Conservation (phyloP, 2,329 filamentous ascomycete species). For the Xylariaceae sp. region DNA sequence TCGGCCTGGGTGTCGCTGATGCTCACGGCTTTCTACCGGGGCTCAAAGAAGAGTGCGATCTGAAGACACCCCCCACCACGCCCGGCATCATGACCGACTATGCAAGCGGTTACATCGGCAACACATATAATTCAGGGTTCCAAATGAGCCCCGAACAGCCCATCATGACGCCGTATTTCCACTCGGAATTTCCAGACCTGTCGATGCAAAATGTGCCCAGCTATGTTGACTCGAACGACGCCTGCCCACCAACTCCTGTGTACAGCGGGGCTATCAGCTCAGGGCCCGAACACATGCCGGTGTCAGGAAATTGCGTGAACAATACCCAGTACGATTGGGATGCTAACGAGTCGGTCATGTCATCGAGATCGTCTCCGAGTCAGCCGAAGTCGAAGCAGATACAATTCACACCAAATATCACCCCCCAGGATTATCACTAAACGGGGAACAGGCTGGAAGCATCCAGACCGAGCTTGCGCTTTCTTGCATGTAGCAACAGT, state of each 20-base stretch:
- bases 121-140: slow-evolving; percentile 18
- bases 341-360: slow-evolving; percentile 36
- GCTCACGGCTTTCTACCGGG: slow-evolving; percentile 21
- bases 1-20: slow-evolving; percentile 24
- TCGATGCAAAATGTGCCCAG: slow-evolving; percentile 36
- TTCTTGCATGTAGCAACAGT: slow-evolving; percentile 23
- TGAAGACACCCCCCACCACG: slow-evolving; percentile 50
- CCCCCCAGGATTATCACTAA: slow-evolving; percentile 37
- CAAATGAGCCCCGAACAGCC: slow-evolving; percentile 41
- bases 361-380: slow-evolving; percentile 33
- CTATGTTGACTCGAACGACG: slow-evolving; percentile 39
- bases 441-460: neutral
- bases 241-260: slow-evolving; percentile 45
- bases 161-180: slow-evolving; percentile 44
- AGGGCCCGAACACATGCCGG: slow-evolving; percentile 31
- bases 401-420: slow-evolving; percentile 43
- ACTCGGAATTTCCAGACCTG: slow-evolving; percentile 42
- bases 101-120: slow-evolving; percentile 35
- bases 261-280: slow-evolving; percentile 39
- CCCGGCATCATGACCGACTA: slow-evolving; percentile 42
- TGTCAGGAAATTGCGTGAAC: slow-evolving; percentile 30
- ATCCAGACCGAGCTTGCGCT: too few relatives aligned
- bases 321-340: slow-evolving; percentile 50
- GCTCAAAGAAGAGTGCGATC: slow-evolving; percentile 35
- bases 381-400: slow-evolving; percentile 37